A percentile compares a stretch with the other conserved stretches of the same genome.
phyloP scores from a whole-genome alignment of 2,329 filamentous ascomycete species.

The Fusarium sp. region DNA sequence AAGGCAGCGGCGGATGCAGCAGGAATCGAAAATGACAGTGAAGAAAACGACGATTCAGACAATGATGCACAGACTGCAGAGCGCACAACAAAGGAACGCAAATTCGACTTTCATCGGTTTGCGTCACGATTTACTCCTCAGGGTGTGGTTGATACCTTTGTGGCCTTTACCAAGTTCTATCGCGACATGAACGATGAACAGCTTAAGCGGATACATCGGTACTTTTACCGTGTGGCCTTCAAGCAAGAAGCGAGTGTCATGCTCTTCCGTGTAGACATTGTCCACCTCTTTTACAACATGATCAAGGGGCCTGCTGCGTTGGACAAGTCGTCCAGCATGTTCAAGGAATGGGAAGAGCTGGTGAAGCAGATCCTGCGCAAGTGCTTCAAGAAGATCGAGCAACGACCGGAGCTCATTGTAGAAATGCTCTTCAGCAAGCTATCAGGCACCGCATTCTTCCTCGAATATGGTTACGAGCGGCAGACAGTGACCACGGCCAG shows the following conservation, averaged over 20 bases:
- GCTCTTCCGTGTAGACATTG: conserved; percentile 89
- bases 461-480: conserved; percentile 90
- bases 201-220: conserved; percentile 89
- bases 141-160: conserved; percentile 86
- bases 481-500: conserved; percentile 71
- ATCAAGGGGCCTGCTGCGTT: conserved; percentile 86
- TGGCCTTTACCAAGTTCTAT: conserved; percentile 80
- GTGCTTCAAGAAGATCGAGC: conserved; percentile 82
- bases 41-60: conserved; percentile 72
- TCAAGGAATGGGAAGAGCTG: conserved; percentile 90
- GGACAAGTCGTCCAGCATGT: conserved; percentile 70
- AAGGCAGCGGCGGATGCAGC: conserved; percentile 60
- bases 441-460: conserved; percentile 79
- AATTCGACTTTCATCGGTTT: conserved; percentile 92
- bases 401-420: conserved; percentile 83
- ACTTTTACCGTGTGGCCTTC: conserved; percentile 92
- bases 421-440: conserved; percentile 97
- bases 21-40: conserved; percentile 57
- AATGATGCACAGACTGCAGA: conserved; percentile 77
- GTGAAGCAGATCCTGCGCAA: conserved; percentile 82
- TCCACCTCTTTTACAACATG: conserved; percentile 87
- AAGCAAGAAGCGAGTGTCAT: conserved; percentile 91
- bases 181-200: conserved; percentile 79
- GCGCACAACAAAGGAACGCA: conserved; percentile 77
- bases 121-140: conserved; percentile 82